phyloP scores from a whole-genome alignment of 108 stramenopile genomes.

The Cyclotella choctawhatcheeana region DNA sequence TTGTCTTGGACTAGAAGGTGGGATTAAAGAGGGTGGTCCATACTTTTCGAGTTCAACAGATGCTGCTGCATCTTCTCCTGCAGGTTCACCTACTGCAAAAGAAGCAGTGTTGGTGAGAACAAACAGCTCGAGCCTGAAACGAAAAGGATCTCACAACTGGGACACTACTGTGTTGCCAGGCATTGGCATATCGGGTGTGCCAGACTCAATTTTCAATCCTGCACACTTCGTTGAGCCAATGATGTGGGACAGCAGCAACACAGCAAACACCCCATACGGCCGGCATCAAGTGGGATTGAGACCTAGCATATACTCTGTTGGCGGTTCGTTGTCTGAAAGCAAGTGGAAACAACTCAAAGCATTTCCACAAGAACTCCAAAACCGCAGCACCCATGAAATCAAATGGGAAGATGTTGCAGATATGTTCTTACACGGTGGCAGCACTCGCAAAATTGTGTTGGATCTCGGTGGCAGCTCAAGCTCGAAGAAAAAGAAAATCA shows the following conservation, averaged over 20 bases:
- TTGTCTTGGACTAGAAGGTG: conserved; percentile 74
- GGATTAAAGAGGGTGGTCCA: conserved; percentile 70
- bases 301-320: conserved; percentile 39
- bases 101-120: conserved; percentile 37
- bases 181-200: conserved; percentile 70
- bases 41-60: conserved; percentile 50
- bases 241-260: conserved; percentile 51
- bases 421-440: conserved; percentile 65
- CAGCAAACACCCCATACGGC: conserved; percentile 77
- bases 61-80: conserved; percentile 20
- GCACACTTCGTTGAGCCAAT: conserved; percentile 68
- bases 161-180: conserved; percentile 50
- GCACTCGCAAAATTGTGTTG: conserved; percentile 37
- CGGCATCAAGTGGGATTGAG: conserved; percentile 38
- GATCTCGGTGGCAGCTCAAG: conserved; percentile 25
- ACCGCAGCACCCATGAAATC: conserved; percentile 71
- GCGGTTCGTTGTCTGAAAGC: conserved; percentile 22
- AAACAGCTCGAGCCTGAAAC: conserved; percentile 23
- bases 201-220: conserved; percentile 71
- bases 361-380: conserved; percentile 7
- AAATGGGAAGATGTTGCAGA: conserved; percentile 79
- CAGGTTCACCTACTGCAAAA: conserved; percentile 48
- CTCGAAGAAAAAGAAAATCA: conserved; percentile 58
- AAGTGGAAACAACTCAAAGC: conserved; percentile 21
- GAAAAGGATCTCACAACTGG: conserved; percentile 19